Evolutionary conservation across 768 basidiomycete genomes (phyloP), one percentile per base, ranked within the genome.

Genomic region (Filobasidium wieringae): DNA sequence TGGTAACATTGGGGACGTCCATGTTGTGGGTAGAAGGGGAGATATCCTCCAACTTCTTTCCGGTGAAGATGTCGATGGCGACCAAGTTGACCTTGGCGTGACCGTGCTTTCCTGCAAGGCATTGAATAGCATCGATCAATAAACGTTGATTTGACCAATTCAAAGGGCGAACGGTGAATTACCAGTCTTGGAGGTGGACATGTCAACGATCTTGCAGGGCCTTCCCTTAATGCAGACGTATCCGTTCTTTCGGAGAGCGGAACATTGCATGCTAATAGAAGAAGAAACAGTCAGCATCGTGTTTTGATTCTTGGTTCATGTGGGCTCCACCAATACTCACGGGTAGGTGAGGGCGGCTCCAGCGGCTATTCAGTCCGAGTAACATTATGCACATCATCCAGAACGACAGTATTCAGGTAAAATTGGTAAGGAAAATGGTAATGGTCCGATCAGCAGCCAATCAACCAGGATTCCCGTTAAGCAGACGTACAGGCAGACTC

Each of bases 91-190:
- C 95, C 79, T 97, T 99, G 76, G 95, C 93, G 79, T 99, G 93
- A 69, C 93, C 93, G 80, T 97, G 93, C 83, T 97, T 97, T 69
- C 93, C n/a, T n/a, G n/a, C n/a, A n/a, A n/a, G n/a, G n/a, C n/a
- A n/a, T n/a, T n/a, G n/a, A n/a, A n/a, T n/a, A n/a, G n/a, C 92
- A 51, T 71, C 64, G 50, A 29, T 15, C 8, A 17, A 26, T 34
- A n/a, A 53, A 17, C 32, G 5, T 11, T 33, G 27, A 9, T n/a
- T n/a, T n/a, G n/a, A 15, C 30, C 19, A 34, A 8, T 22, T 24
- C 54, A n/a, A n/a, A n/a, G n/a, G n/a, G n/a, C n/a, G n/a, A n/a
- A n/a, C n/a, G n/a, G n/a, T n/a, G n/a, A n/a, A n/a, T n/a, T n/a
- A n/a, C n/a, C 59, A 49, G 91, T 93, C 84, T 97, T 97, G 75